Base-by-base conservation (phyloP, 139 green algal genomes). In the Coccomyxa sp. region DNA sequence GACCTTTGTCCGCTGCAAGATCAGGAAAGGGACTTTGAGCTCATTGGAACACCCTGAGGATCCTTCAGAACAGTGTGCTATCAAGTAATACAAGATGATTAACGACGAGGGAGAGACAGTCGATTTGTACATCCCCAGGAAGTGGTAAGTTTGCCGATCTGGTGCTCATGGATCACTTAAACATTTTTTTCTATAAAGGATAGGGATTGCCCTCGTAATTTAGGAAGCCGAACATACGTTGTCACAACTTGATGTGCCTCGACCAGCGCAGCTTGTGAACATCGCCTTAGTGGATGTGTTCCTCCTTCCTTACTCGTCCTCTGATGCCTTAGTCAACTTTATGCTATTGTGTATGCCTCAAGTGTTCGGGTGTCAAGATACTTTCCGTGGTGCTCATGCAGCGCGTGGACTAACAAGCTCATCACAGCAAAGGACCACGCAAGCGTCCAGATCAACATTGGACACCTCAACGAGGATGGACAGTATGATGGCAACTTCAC, bases 351-450 rank as follows among this genome's bases (percentile, higher is more conserved):
- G 23, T 27, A 30, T 27, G 4, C 4, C 9, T 27, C 10, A 23
- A 23, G 4, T 74, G 10, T 23, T 71, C 38, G 3, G 38, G 38
- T 51, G 27, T 51, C 23, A 15, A 77, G 71, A 30, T 10, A 1
- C 12, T 77, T 32, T 71, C 30, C 30, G 31, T 86, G 77, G 18
- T 45, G n/a, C 23, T 32, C 15, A 9, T 85, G 87, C 94, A 99
- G 96, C 92, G 97, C 97, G 25, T 98, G 95, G 94, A 99, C 94
- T 74, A 98, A 99, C 95, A 97, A 98, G 90, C 91, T 99, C 74
- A 99, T 99, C 92, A 96, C 92, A 10, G 95, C 97, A 77, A 99
- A 99, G 92, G 97, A 99, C 91, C 96, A 99, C 86, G 95, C 92
- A 60, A 91, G 85, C 85, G 93, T 99, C 27, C 97, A 99, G 93